phyloP scores from a whole-genome alignment of 2,329 filamentous ascomycete genomes.

The Fusarium sp. region DNA sequence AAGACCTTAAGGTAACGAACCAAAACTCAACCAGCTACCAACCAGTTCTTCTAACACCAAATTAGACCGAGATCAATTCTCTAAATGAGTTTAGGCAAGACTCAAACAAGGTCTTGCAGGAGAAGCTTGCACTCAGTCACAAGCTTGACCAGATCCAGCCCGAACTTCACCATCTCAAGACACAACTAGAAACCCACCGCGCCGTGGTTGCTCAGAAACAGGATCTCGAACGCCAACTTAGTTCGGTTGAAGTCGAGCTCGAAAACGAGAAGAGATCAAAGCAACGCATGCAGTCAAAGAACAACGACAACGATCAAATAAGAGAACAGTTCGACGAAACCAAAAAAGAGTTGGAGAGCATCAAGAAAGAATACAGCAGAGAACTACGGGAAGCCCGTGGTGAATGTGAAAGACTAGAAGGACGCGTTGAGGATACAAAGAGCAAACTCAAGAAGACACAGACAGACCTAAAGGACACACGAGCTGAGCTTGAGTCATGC shows the following conservation, averaged over 20 bases:
- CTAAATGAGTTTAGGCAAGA: constrained; percentile 76
- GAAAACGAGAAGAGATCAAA: constrained; percentile 75
- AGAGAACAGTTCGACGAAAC: constrained; percentile 53
- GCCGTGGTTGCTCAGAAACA: constrained; percentile 82
- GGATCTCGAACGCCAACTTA: constrained; percentile 81
- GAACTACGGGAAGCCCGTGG: constrained; percentile 71
- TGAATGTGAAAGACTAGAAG: constrained; percentile 74
- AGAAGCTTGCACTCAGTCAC: constrained; percentile 66
- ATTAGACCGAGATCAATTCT: constrained; percentile 76
- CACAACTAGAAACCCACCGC: constrained; percentile 71
- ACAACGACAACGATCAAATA: constrained; percentile 58
- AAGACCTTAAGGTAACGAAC: constrained; percentile 59
- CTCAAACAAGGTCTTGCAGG: constrained; percentile 75
- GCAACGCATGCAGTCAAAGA: constrained; percentile 49
- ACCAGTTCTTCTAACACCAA: constrained; percentile 10
- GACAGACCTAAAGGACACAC: constrained; percentile 76
- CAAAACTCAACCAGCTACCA: background rate
- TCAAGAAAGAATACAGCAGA: constrained; percentile 62
- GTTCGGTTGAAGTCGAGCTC: constrained; percentile 81
- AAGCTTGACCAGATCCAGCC: constrained; percentile 67
- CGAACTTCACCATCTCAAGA: constrained; percentile 68
- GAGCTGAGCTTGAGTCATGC: constrained; percentile 55
- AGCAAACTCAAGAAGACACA: constrained; percentile 77
- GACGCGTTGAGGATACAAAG: constrained; percentile 70
- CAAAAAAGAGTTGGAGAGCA: constrained; percentile 61